A percentile compares a stretch with the other conserved stretches of the same genome.
Evolutionary conservation across 805 yeast genomes (phyloP).

Genomic region (Yamadazyma paraphyllophila): DNA sequence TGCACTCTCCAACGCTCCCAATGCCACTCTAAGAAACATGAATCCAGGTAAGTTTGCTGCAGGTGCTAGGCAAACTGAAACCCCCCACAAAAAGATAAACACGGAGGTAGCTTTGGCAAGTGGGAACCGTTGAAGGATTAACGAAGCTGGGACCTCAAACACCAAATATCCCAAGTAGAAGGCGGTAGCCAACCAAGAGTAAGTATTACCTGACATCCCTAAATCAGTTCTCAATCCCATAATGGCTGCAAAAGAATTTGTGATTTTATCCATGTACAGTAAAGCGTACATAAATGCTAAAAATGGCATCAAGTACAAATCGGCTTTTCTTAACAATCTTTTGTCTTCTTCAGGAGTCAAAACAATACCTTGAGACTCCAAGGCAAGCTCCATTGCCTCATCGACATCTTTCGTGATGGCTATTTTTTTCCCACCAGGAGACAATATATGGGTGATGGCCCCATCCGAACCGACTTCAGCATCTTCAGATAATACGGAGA

Average conservation of each 20-base stretch:
- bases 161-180: constrained; percentile 57
- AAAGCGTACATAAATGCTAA: constrained; percentile 20
- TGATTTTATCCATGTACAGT: constrained; percentile 35
- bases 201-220: constrained; percentile 33
- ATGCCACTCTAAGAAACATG: constrained; percentile 34
- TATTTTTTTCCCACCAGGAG: constrained; percentile 19
- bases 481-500: constrained; percentile 1
- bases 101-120: constrained; percentile 49
- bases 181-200: constrained; percentile 37
- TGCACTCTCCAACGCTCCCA: constrained; percentile 37
- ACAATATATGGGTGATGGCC: constrained; percentile 13
- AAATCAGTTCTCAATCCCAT: constrained; percentile 37
- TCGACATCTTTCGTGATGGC: constrained; percentile 35
- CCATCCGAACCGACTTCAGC: constrained; percentile 7
- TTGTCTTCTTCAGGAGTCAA: constrained; percentile 16
- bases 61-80: constrained; percentile 49
- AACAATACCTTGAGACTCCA: constrained; percentile 16
- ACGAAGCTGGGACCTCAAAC: constrained; percentile 50
- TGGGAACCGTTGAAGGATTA: constrained; percentile 53
- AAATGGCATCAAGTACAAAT: constrained; percentile 22
- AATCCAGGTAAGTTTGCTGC: constrained; percentile 43
- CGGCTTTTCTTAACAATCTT: constrained; percentile 18
- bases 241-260: constrained; percentile 36
- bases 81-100: constrained; percentile 60
- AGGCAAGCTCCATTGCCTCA: constrained; percentile 34